Evolutionary conservation across 352 stramenopile species (phyloP).

Genomic region (Phytophthora hybrid): DNA sequence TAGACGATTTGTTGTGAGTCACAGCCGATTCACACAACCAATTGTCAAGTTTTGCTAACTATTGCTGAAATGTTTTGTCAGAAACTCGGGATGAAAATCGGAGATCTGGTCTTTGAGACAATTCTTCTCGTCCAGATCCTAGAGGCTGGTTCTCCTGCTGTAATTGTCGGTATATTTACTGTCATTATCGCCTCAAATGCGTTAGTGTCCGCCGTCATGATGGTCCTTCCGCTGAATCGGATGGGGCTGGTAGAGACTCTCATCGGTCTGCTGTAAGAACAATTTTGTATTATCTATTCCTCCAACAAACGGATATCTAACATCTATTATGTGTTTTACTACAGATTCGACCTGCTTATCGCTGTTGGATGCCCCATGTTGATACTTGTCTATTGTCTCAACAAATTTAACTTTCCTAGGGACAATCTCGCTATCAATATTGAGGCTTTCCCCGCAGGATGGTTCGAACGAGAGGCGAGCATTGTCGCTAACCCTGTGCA

Average conservation of each 20-base stretch:
- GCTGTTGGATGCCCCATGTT: constrained; percentile 46
- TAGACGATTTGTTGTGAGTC: neutral
- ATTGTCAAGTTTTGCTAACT: neutral
- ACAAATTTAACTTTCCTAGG: constrained; percentile 42
- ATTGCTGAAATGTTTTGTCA: neutral
- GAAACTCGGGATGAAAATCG: constrained; percentile 39
- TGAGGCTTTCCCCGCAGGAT: constrained; percentile 26
- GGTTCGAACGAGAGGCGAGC: constrained; percentile 35
- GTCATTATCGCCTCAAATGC: constrained; percentile 32
- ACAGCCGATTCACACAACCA: too few species aligned
- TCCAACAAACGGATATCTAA: neutral
- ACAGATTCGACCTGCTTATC: constrained; percentile 48
- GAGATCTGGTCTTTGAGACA: constrained; percentile 31
- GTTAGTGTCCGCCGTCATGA: constrained; percentile 13
- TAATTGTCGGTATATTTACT: constrained; percentile 34
- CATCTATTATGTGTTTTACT: neutral
- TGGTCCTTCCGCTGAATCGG: constrained; percentile 30
- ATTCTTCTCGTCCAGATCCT: constrained; percentile 34
- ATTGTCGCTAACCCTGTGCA: constrained; percentile 34
- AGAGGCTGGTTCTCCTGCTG: constrained; percentile 24
- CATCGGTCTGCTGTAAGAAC: neutral
- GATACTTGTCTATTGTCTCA: constrained; percentile 42
- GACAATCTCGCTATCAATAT: constrained; percentile 42
- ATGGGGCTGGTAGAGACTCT: constrained; percentile 20
- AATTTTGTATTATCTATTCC: neutral